Conservation (phyloP, 495 filamentous ascomycete species). For the Penicillium argentinense region DNA sequence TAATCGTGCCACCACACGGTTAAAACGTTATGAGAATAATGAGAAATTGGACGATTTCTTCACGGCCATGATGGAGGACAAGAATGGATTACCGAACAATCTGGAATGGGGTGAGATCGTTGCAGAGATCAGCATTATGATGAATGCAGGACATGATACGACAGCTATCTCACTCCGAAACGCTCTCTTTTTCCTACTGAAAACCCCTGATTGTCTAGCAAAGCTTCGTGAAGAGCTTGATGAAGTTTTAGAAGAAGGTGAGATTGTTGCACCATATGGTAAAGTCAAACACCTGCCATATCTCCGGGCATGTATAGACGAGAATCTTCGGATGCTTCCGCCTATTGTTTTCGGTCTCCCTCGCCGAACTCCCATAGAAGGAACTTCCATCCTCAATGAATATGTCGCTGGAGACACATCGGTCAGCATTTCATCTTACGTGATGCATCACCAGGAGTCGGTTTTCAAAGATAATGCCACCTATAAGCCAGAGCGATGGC, state of each 20-base stretch:
- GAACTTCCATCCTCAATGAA: constrained; percentile 25
- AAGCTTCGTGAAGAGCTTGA: no score
- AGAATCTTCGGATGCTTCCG: not conserved
- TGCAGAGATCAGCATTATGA: constrained; percentile 28
- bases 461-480: constrained; percentile 23
- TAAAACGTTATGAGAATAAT: constrained; percentile 35
- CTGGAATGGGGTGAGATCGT: constrained; percentile 24
- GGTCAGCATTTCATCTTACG: no score
- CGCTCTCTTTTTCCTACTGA: no score
- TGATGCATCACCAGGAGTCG: constrained; percentile 21
- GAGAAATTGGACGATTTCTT: constrained; percentile 56
- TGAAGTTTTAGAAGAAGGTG: no score
- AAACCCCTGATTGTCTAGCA: no score
- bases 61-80: constrained; percentile 47
- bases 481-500: constrained; percentile 33
- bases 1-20: constrained; percentile 26
- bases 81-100: constrained; percentile 29
- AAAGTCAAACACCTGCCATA: constrained; percentile 7
- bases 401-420: no score
- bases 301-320: constrained; percentile 8
- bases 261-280: constrained; percentile 6
- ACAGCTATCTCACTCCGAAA: no score
- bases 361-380: constrained; percentile 19
- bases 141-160: constrained; percentile 59
- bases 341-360: constrained; percentile 3